Conservation (phyloP, 2,329 filamentous ascomycete genomes). For the Exophiala phaeomuriformis region DNA sequence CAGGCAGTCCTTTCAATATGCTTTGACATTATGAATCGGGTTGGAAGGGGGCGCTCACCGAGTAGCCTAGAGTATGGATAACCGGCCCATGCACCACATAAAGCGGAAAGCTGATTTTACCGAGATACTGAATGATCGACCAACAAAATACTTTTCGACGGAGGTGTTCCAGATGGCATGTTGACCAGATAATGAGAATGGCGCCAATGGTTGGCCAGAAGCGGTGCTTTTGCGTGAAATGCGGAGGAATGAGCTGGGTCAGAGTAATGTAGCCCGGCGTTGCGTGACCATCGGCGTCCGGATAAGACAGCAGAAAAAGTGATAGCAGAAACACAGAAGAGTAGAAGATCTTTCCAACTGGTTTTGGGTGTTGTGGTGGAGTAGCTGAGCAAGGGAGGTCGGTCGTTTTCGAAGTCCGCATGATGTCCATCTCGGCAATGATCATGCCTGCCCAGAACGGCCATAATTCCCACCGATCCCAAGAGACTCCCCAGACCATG, state of each 20-base stretch:
- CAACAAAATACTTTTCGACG: constrained; percentile 37
- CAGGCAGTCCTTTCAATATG: too few species aligned
- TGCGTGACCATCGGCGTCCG: constrained; percentile 32
- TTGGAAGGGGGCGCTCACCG: constrained; percentile 30
- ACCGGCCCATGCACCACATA: constrained; percentile 43
- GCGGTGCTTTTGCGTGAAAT: constrained; percentile 39
- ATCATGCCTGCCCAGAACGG: constrained; percentile 26
- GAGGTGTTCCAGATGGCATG: constrained; percentile 36
- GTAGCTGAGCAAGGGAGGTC: constrained; percentile 24
- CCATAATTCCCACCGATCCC: constrained; percentile 40
- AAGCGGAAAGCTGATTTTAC: constrained; percentile 42
- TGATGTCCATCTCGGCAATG: constrained; percentile 22
- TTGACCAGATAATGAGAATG: constrained; percentile 37
- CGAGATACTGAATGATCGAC: constrained; percentile 39
- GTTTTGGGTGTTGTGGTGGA: neutral
- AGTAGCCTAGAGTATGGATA: constrained; percentile 38
- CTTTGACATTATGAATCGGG: constrained; percentile 24
- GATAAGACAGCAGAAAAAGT: constrained; percentile 39
- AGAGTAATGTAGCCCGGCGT: constrained; percentile 40
- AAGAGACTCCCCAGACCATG: constrained; percentile 25
- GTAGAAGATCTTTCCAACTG: constrained; percentile 29
- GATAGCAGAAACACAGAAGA: constrained; percentile 34
- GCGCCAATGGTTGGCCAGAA: constrained; percentile 41
- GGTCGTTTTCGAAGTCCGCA: constrained; percentile 20
- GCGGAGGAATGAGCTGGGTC: constrained; percentile 34